These are phyloP conservation scores for Drechmeria coniospora DNA, from an alignment of 2,329 filamentous ascomycete genomes.

Conservation along the genomic window DNA sequence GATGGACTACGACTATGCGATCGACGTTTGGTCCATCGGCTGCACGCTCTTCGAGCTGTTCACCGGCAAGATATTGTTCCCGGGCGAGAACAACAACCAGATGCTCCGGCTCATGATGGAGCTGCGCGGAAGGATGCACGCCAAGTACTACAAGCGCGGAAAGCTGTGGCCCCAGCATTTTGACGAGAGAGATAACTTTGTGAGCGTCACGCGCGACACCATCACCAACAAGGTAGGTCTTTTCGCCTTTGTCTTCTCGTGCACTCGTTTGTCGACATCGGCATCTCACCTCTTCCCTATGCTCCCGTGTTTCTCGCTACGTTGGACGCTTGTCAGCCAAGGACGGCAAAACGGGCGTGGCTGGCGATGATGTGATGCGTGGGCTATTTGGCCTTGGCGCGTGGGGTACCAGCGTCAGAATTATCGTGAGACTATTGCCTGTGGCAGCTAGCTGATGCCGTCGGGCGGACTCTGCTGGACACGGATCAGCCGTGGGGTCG, in stretches of 20 bases:
- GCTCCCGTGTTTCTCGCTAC: no score
- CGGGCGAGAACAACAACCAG: slow-evolving; percentile 90
- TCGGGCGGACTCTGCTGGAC: background rate
- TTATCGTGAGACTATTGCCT: background rate
- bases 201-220: slow-evolving; percentile 75
- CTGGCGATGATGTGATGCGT: no score
- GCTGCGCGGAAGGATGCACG: slow-evolving; percentile 78
- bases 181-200: slow-evolving; percentile 69
- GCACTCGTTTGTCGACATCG: no score
- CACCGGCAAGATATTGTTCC: slow-evolving; percentile 94
- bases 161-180: slow-evolving; percentile 66
- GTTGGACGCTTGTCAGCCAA: no score
- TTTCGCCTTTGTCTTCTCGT: slow-evolving; percentile 6
- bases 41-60: slow-evolving; percentile 96
- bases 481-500: background rate
- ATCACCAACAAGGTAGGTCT: slow-evolving; percentile 61
- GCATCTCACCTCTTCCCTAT: no score
- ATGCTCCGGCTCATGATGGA: slow-evolving; percentile 97
- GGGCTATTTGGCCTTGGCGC: background rate
- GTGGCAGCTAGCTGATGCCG: slow-evolving; percentile 5
- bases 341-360: no score
- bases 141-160: slow-evolving; percentile 75
- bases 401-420: background rate
- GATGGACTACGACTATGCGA: slow-evolving; percentile 86
- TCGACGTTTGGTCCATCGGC: slow-evolving; percentile 96